These are phyloP conservation scores for Carex pumila DNA, from an alignment of 176 grass and related monocot species.

Conservation along the genomic window DNA sequence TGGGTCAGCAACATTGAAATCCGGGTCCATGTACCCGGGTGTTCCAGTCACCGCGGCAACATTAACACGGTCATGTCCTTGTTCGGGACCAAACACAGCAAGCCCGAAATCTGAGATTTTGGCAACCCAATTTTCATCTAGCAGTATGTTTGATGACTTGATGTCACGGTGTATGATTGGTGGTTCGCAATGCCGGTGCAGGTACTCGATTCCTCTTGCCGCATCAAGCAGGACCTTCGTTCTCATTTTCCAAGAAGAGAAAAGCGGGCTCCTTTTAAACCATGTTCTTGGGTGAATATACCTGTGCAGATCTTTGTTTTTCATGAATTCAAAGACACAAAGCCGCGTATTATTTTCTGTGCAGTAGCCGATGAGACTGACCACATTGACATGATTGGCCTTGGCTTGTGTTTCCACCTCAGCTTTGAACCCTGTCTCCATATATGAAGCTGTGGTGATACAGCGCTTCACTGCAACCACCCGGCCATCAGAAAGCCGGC, in stretches of 20 bases:
- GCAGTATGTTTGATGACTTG: slow-evolving; percentile 16
- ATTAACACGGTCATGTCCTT: background rate
- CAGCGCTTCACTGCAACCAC: background rate
- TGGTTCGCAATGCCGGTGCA: slow-evolving; percentile 34
- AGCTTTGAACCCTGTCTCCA: background rate
- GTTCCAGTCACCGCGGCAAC: background rate
- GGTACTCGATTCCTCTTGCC: slow-evolving; percentile 72
- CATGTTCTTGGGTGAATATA: too few species aligned
- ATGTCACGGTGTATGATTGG: slow-evolving; percentile 2
- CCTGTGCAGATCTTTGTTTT: background rate
- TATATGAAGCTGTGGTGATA: background rate
- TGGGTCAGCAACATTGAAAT: background rate
- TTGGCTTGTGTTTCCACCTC: background rate
- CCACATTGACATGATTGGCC: background rate
- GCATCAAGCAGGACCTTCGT: slow-evolving; percentile 59
- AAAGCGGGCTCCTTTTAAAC: too few species aligned
- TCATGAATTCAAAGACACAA: background rate
- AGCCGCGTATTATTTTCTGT: background rate
- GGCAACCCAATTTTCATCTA: slow-evolving; percentile 62
- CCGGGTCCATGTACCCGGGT: background rate
- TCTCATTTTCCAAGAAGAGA: background rate
- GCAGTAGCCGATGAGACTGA: background rate
- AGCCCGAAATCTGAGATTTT: background rate
- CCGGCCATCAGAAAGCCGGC: background rate
- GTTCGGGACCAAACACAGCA: background rate